A percentile compares a stretch with the other conserved stretches of the same genome.
Evolutionary conservation across 73 alveolate genomes (phyloP).

Genomic region (Paramecium pentaurelia): DNA sequence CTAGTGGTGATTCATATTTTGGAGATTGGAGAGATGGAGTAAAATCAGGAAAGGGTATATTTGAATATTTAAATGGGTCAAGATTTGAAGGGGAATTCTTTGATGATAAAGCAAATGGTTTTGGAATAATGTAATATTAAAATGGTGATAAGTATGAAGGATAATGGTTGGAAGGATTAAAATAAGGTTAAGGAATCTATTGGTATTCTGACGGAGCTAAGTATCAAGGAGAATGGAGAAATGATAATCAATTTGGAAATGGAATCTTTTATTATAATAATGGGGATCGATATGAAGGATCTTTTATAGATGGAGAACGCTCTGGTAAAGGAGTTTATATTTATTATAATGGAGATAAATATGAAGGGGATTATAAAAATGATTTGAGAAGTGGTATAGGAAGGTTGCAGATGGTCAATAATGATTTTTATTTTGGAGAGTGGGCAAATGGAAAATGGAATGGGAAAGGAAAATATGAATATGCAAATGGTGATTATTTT

Average conservation of each 20-base stretch:
- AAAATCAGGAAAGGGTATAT: too few species aligned
- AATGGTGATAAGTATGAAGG: too few species aligned
- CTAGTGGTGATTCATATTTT: too few species aligned
- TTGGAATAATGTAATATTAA: too few species aligned
- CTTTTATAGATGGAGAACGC: slow-evolving; percentile 58
- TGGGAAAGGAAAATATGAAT: slow-evolving; percentile 61
- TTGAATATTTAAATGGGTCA: too few species aligned
- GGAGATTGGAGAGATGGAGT: too few species aligned
- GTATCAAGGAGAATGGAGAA: not conserved
- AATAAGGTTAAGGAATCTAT: slow-evolving; percentile 57
- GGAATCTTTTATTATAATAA: not conserved
- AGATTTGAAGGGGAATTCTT: too few species aligned
- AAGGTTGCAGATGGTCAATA: slow-evolving; percentile 21
- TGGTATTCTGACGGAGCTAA: slow-evolving; percentile 55
- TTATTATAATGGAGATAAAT: not conserved
- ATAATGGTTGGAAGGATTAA: slow-evolving; percentile 58
- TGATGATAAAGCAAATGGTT: too few species aligned
- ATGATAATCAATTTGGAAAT: too few species aligned
- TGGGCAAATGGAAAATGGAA: slow-evolving; percentile 48
- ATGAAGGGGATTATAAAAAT: slow-evolving; percentile 65
- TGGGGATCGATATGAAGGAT: slow-evolving; percentile 64
- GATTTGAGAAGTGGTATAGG: not conserved
- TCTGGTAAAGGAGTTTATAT: not conserved
- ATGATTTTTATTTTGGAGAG: slow-evolving; percentile 59
- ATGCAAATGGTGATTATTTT: slow-evolving; percentile 58